Evolutionary conservation across 768 basidiomycete species (phyloP), one percentile per base, ranked within the genome.

Genomic region (Trametes gibbosa): DNA sequence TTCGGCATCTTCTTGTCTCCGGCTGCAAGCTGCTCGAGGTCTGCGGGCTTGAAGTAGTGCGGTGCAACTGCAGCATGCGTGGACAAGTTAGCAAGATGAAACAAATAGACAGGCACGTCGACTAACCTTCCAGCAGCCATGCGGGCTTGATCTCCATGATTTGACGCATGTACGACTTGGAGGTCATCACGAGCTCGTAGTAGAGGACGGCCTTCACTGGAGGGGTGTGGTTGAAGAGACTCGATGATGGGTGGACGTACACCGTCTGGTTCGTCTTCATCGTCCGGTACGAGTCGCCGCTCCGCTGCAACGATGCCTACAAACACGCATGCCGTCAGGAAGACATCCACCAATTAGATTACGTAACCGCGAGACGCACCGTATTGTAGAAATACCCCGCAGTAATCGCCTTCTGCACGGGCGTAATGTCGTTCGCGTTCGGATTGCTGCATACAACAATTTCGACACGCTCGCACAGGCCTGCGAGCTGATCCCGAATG

Each of bases 1-100:
- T 95, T 95, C n/a, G 94, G 94, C 92, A 96, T 92, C 76, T 95
- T 97, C 75, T 89, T 93, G 59, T 92, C 90, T 17, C 91, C 89
- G 16, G 81, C 81, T 0, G 89, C 82, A 39, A 92, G 71, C 67
- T 92, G 87, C 65, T 93, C 90, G 46, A 92, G 73, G 66, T 92
- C 90, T 1, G 90, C 86, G 7, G 81, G 79, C 70, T 92, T 96
- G 83, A 96, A 98, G 71, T 94, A 98, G 70, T 98, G 96, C 0
- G 96, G 95, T 2, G 96, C 96, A 21, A 98, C 94, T 94, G 67
- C 0, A 54, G 25, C 14, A n/a, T 24, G 7, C 40, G 17, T 25
- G 53, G 14, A 56, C 23, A 43, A 56, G 57, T 25, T 56, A 57
- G 42, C 43, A 47, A 63, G 23, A 21, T 14, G 53, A 29, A 21